Conservation (phyloP, 352 stramenopile species). For the Pythium brachiatum region DNA sequence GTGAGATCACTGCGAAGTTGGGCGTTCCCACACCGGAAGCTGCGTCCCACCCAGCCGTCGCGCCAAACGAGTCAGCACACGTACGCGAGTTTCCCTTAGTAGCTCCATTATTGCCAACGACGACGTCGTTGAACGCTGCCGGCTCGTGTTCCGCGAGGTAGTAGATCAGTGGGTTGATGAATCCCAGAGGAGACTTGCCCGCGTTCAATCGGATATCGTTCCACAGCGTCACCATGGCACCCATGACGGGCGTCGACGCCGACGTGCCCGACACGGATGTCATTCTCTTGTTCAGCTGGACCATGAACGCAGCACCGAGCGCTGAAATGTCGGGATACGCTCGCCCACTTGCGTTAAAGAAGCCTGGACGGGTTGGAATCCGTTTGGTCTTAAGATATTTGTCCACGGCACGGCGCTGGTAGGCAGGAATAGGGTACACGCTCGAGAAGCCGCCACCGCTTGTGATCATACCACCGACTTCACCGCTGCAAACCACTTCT, state of each 20-base stretch:
- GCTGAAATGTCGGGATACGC: conserved; percentile 89
- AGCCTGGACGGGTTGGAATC: conserved; percentile 42
- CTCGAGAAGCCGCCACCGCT: conserved; percentile 89
- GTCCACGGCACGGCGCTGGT: conserved; percentile 63
- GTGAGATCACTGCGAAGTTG: conserved; percentile 70
- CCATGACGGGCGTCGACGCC: conserved; percentile 79
- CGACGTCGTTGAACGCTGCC: conserved; percentile 82
- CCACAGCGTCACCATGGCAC: conserved; percentile 85
- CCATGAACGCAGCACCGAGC: conserved; percentile 64
- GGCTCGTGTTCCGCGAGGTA: conserved; percentile 53
- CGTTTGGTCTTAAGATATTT: conserved; percentile 59
- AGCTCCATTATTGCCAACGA: conserved; percentile 81
- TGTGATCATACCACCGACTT: conserved; percentile 76
- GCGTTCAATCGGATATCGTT: conserved; percentile 82
- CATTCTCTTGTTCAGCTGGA: conserved; percentile 50
- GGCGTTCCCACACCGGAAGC: conserved; percentile 82
- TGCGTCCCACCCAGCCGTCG: conserved; percentile 85
- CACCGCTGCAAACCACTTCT: conserved; percentile 76
- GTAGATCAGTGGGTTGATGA: conserved; percentile 87
- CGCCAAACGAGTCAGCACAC: conserved; percentile 83
- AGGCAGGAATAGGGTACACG: conserved; percentile 68
- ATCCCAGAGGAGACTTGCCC: conserved; percentile 80
- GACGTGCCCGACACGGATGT: conserved; percentile 79
- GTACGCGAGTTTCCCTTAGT: conserved; percentile 34
- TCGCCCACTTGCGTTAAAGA: conserved; percentile 83